These are phyloP conservation scores for Collybia mongolica DNA, from an alignment of 768 basidiomycete species.

Conservation along the genomic window DNA sequence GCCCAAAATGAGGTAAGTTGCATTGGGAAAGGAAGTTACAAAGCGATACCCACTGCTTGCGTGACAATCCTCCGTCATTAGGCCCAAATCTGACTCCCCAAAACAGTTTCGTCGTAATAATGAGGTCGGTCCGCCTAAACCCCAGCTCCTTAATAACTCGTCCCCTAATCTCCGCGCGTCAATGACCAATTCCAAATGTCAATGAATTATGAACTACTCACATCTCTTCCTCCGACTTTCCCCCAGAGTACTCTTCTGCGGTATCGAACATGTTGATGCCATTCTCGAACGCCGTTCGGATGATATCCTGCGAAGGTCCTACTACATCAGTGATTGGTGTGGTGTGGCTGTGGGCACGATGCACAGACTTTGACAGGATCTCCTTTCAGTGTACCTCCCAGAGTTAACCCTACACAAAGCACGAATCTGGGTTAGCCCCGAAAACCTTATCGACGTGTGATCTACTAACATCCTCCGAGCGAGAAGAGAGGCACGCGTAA, in stretches of 20 bases:
- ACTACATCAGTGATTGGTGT: not conserved
- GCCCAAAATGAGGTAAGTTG: not conserved
- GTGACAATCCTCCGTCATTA: conserved; percentile 52
- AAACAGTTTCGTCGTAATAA: conserved; percentile 75
- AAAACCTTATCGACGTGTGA: not conserved
- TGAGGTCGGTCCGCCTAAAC: conserved; percentile 59
- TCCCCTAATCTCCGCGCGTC: conserved; percentile 34
- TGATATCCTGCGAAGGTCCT: conserved; percentile 53
- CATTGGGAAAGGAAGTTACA: not conserved
- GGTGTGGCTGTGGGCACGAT: not conserved
- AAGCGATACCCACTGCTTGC: conserved; percentile 45
- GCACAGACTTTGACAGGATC: conserved; percentile 60
- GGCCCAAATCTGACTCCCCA: conserved; percentile 62
- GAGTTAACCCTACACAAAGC: conserved; percentile 42
- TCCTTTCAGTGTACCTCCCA: conserved; percentile 59
- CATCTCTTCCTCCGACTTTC: conserved; percentile 74
- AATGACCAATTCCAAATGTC: not conserved
- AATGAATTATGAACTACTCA: conserved; percentile 19
- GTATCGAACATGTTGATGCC: conserved; percentile 75
- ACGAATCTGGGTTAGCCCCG: conserved; percentile 7
- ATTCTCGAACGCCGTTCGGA: conserved; percentile 68
- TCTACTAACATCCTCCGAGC: conserved; percentile 49
- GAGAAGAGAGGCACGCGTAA: conserved; percentile 58
- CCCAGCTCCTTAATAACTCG: conserved; percentile 74
- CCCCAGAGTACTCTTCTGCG: conserved; percentile 59